Percentiles rank a stretch among this genome's conserved stretches.
These are phyloP conservation scores for Trichoderma polysporum DNA, from an alignment of 2,329 filamentous ascomycete species.

Conservation along the genomic window DNA sequence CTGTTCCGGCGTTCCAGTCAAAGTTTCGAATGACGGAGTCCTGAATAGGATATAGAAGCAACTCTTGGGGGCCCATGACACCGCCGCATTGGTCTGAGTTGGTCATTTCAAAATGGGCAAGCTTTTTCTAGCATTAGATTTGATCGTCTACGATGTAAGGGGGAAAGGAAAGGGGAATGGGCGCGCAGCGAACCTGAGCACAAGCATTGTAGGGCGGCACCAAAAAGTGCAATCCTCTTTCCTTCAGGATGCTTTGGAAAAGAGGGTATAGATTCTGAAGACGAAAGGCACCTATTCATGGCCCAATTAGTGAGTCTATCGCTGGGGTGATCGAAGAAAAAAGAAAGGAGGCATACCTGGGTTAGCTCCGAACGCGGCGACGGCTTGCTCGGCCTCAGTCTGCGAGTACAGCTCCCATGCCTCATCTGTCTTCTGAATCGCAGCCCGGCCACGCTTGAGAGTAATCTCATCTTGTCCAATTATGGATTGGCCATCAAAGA, in stretches of 20 bases:
- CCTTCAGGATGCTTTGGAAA: conserved; percentile 70
- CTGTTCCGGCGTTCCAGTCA: conserved; percentile 67
- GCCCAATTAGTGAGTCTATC: background rate
- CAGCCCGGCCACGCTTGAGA: conserved; percentile 61
- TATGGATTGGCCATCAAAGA: conserved; percentile 86
- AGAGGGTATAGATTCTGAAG: conserved; percentile 73
- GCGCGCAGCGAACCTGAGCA: conserved; percentile 64
- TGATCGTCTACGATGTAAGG: conserved; percentile 27
- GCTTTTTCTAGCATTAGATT: conserved; percentile 44
- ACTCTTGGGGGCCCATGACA: conserved; percentile 80
- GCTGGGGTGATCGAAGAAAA: background rate
- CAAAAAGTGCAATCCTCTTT: conserved; percentile 69
- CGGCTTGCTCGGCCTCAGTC: conserved; percentile 75
- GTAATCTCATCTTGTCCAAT: conserved; percentile 71
- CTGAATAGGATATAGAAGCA: conserved; percentile 81
- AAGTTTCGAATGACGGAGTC: conserved; percentile 67
- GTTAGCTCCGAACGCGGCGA: conserved; percentile 76
- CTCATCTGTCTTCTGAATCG: conserved; percentile 68
- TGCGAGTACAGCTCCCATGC: conserved; percentile 88
- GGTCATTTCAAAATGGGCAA: conserved; percentile 73
- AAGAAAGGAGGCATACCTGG: conserved; percentile 56
- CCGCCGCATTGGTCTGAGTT: conserved; percentile 69
- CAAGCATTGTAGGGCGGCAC: conserved; percentile 86
- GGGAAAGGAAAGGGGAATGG: background rate
- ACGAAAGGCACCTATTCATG: conserved; percentile 61